These are phyloP conservation scores for Ganoderma boninense DNA, from an alignment of 1,284 basidiomycete genomes.

Conservation along the genomic window DNA sequence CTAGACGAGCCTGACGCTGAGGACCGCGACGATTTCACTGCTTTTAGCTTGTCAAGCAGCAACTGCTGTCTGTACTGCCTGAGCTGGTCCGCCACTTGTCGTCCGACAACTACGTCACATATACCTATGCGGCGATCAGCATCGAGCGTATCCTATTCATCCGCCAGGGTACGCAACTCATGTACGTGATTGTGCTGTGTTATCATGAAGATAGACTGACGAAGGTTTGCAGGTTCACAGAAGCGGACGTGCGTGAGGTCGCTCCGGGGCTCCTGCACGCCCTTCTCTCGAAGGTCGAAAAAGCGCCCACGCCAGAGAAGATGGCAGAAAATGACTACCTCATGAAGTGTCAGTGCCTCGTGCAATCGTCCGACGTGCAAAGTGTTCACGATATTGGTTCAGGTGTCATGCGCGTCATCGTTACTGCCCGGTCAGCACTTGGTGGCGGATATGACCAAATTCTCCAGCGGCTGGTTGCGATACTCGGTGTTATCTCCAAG, in stretches of 20 bases:
- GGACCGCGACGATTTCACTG: neutral
- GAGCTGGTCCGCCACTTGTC: slow-evolving; percentile 87
- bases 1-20: neutral
- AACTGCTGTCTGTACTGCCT: slow-evolving; percentile 92
- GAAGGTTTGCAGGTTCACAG: slow-evolving; percentile 70
- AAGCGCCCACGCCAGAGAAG: slow-evolving; percentile 89
- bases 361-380: neutral
- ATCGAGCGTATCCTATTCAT: slow-evolving; percentile 92
- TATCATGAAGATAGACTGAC: neutral
- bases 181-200: slow-evolving; percentile 30
- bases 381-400: slow-evolving; percentile 8
- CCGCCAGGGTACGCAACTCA: slow-evolving; percentile 74
- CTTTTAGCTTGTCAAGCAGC: slow-evolving; percentile 88
- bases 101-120: slow-evolving; percentile 86
- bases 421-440: slow-evolving; percentile 86
- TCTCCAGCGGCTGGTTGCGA: slow-evolving; percentile 80
- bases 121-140: slow-evolving; percentile 90
- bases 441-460: slow-evolving; percentile 74
- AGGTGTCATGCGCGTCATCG: slow-evolving; percentile 94
- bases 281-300: slow-evolving; percentile 85
- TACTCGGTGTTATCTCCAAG: slow-evolving; percentile 89
- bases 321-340: slow-evolving; percentile 98
- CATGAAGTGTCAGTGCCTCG: slow-evolving; percentile 82
- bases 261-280: slow-evolving; percentile 82
- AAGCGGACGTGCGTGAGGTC: slow-evolving; percentile 87